Percentiles rank a stretch among this genome's conserved stretches.
Evolutionary conservation across 164 flowering plant species (phyloP).

Genomic region (Annona cherimola): DNA sequence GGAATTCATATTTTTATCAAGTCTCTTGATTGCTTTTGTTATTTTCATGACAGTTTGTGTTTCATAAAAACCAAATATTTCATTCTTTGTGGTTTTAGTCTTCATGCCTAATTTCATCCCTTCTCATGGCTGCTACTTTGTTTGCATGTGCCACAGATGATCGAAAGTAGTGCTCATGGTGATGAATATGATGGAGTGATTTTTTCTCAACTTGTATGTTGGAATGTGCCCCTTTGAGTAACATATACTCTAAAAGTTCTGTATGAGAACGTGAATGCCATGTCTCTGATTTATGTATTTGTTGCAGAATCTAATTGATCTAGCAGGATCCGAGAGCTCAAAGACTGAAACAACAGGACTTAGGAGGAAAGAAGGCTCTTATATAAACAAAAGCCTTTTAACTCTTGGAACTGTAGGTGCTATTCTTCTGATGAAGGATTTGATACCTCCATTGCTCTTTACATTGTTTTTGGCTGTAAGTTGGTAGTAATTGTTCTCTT

Average conservation of each 20-base stretch:
- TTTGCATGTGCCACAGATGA: slow-evolving; percentile 53
- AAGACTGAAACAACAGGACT: slow-evolving; percentile 97
- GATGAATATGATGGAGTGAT: slow-evolving; percentile 98
- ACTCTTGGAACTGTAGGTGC: slow-evolving; percentile 97
- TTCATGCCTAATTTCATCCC: not conserved
- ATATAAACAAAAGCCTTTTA: slow-evolving; percentile 95
- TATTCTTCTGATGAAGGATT: not conserved
- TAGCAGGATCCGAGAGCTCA: slow-evolving; percentile 99
- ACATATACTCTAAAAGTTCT: not conserved
- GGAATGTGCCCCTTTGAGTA: slow-evolving; percentile 3
- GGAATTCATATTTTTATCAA: too few relatives aligned
- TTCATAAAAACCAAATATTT: not conserved
- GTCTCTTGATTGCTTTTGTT: too few relatives aligned
- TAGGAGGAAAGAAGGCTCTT: slow-evolving; percentile 96
- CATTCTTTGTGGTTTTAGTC: not conserved
- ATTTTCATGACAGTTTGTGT: not conserved
- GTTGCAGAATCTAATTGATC: slow-evolving; percentile 87
- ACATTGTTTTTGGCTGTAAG: not conserved
- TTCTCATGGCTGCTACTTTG: not conserved
- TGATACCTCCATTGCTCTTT: not conserved
- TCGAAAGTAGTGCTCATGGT: slow-evolving; percentile 92
- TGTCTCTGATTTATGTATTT: not conserved
- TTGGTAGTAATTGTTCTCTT: not conserved
- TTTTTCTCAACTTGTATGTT: slow-evolving; percentile 92
- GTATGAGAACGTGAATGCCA: not conserved